Conservation (phyloP, 768 basidiomycete species). For the Agrocybe praecox region DNA sequence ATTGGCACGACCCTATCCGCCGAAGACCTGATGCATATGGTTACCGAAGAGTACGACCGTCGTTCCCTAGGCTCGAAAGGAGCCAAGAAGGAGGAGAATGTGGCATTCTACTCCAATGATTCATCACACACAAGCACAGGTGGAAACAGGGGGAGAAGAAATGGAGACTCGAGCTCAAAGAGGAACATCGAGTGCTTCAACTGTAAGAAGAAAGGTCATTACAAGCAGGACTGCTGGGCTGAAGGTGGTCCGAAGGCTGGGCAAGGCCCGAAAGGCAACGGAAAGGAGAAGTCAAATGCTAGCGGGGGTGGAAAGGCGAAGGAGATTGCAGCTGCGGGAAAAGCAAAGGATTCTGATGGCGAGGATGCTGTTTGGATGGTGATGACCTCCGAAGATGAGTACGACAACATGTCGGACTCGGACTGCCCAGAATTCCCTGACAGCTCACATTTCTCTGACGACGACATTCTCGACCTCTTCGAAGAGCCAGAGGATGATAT, state of each 20-base stretch:
- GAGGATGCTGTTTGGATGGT: too few relatives aligned
- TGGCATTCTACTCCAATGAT: slow-evolving; percentile 18
- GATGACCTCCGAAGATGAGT: too few relatives aligned
- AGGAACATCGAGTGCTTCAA: slow-evolving; percentile 10
- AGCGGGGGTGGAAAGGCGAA: neutral
- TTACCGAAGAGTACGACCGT: slow-evolving; percentile 29
- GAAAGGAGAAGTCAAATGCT: too few relatives aligned
- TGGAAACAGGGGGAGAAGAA: slow-evolving; percentile 6
- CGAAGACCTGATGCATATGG: slow-evolving; percentile 20
- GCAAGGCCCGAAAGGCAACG: slow-evolving; percentile 23
- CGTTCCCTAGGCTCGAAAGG: slow-evolving; percentile 13
- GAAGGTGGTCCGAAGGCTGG: slow-evolving; percentile 41
- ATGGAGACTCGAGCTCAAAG: neutral
- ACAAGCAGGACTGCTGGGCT: slow-evolving; percentile 33
- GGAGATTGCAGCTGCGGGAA: too few relatives aligned
- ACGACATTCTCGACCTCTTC: too few relatives aligned
- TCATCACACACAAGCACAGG: neutral
- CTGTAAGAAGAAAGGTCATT: slow-evolving; percentile 26
- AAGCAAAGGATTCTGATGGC: too few relatives aligned
- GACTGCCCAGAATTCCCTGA: too few relatives aligned
- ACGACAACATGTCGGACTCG: too few relatives aligned
- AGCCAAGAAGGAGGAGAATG: slow-evolving; percentile 19
- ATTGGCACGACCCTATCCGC: slow-evolving; percentile 7
- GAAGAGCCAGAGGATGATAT: too few relatives aligned
- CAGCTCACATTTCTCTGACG: too few relatives aligned